Percentiles rank a stretch among this genome's conserved stretches.
These are phyloP conservation scores for Turritis glabra DNA, from an alignment of 345 rosid genomes.

Conservation along the genomic window DNA sequence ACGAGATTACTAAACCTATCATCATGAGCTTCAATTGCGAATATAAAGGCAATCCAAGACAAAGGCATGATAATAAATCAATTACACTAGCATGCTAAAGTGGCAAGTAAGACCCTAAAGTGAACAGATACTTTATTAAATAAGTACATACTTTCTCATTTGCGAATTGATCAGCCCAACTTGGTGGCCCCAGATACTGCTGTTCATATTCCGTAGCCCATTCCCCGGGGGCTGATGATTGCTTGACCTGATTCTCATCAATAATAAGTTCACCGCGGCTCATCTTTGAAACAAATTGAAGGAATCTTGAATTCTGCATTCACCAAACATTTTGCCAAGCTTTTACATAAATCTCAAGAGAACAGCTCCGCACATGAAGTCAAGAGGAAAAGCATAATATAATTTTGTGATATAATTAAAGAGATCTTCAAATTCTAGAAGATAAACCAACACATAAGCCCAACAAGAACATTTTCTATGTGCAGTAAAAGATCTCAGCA, in stretches of 20 bases:
- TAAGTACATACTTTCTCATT: constrained; percentile 48
- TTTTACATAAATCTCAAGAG: constrained; percentile 17
- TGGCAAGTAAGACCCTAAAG: constrained; percentile 9
- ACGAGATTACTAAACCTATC: constrained; percentile 5
- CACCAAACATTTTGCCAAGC: constrained; percentile 22
- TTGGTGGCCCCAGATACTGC: constrained; percentile 58
- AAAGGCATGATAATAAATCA: not conserved
- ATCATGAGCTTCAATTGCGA: not conserved
- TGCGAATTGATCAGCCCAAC: constrained; percentile 95
- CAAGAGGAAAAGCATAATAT: constrained; percentile 2
- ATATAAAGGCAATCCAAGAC: not conserved
- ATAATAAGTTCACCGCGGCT: constrained; percentile 97
- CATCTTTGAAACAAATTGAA: constrained; percentile 98
- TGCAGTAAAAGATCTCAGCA: constrained; percentile 23
- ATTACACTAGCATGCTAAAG: constrained; percentile 13
- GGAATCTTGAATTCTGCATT: constrained; percentile 96
- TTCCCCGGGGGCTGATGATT: constrained; percentile 61
- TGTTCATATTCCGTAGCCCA: constrained; percentile 96
- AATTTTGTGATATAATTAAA: not conserved
- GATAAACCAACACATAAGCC: constrained; percentile 17
- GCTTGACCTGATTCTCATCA: constrained; percentile 91
- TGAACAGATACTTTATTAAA: constrained; percentile 22
- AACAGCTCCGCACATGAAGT: constrained; percentile 9
- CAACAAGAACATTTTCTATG: not conserved
- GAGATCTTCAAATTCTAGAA: not conserved